These are phyloP conservation scores for Xylaria polymorpha DNA, from an alignment of 2,329 filamentous ascomycete species.

Conservation along the genomic window DNA sequence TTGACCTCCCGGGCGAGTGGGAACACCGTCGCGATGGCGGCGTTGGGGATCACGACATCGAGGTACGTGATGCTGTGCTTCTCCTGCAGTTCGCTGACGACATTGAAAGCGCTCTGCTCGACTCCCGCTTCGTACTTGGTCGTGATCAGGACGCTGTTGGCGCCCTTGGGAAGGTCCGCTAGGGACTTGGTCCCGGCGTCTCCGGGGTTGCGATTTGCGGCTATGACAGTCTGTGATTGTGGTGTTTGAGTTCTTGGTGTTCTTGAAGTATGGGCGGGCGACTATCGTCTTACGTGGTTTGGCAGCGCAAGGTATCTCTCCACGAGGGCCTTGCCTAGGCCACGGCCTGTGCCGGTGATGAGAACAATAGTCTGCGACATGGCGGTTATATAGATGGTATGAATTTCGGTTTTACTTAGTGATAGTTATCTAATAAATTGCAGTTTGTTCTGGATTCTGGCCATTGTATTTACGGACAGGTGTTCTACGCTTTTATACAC, in stretches of 20 bases:
- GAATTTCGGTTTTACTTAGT: not conserved
- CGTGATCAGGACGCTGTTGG: slow-evolving; percentile 53
- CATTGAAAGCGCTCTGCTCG: slow-evolving; percentile 50
- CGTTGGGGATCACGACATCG: slow-evolving; percentile 65
- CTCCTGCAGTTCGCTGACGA: slow-evolving; percentile 48
- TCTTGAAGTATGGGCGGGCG: not conserved
- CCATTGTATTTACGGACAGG: not conserved
- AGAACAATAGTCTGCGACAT: slow-evolving; percentile 45
- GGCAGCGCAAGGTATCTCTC: slow-evolving; percentile 59
- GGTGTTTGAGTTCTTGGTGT: not conserved
- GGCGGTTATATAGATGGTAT: not conserved
- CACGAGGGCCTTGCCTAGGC: slow-evolving; percentile 53
- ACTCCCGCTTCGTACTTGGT: slow-evolving; percentile 57
- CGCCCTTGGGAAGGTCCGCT: slow-evolving; percentile 51
- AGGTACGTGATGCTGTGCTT: slow-evolving; percentile 55
- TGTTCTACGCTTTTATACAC: not conserved
- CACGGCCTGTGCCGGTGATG: slow-evolving; percentile 55
- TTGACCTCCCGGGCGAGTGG: slow-evolving; percentile 50
- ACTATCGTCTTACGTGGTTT: slow-evolving; percentile 58
- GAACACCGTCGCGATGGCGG: slow-evolving; percentile 54
- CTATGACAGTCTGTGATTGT: slow-evolving; percentile 52
- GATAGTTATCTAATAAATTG: not conserved
- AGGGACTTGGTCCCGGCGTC: slow-evolving; percentile 48
- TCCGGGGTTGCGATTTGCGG: slow-evolving; percentile 53
- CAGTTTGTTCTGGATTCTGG: not conserved